Percentiles rank a stretch among this genome's conserved stretches.
Conservation (phyloP, 768 basidiomycete genomes). For the Holtermannia corniformis region DNA sequence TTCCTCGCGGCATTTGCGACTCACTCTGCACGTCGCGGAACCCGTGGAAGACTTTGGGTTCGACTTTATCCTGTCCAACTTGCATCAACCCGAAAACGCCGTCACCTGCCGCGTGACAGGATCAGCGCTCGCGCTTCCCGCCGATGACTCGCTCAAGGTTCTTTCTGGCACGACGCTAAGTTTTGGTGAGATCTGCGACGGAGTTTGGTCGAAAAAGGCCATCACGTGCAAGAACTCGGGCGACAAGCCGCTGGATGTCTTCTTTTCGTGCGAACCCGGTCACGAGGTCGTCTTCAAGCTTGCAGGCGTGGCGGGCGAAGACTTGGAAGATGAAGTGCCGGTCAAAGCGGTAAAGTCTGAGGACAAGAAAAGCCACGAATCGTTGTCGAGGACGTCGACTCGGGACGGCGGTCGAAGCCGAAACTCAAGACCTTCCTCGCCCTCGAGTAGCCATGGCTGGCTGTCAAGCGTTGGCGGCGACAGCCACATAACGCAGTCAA, state of each 20-base stretch:
- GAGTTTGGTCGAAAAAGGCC: constrained; percentile 30
- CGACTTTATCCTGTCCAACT: constrained; percentile 33
- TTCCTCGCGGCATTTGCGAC: constrained; percentile 28
- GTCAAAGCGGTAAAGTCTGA: constrained; percentile 2
- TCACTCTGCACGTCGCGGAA: constrained; percentile 23
- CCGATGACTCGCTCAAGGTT: constrained; percentile 25
- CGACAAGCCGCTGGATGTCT: constrained; percentile 29
- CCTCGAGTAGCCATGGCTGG: neutral
- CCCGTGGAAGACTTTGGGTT: constrained; percentile 27
- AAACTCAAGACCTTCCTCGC: neutral
- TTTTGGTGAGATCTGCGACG: constrained; percentile 35
- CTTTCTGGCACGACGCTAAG: constrained; percentile 28
- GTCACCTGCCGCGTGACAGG: constrained; percentile 30
- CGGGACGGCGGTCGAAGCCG: neutral
- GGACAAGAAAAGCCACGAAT: neutral
- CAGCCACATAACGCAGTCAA: neutral
- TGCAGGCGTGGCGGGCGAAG: constrained; percentile 34
- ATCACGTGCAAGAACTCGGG: constrained; percentile 36
- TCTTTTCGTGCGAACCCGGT: constrained; percentile 23
- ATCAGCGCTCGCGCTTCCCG: constrained; percentile 10
- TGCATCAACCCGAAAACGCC: constrained; percentile 28
- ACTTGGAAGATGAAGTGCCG: constrained; percentile 27
- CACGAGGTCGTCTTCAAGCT: constrained; percentile 34
- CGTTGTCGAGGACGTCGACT: constrained; percentile 6
- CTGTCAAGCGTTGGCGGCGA: neutral